phyloP scores from a whole-genome alignment of 75 land plant species.

The Selaginella tamariscina region DNA sequence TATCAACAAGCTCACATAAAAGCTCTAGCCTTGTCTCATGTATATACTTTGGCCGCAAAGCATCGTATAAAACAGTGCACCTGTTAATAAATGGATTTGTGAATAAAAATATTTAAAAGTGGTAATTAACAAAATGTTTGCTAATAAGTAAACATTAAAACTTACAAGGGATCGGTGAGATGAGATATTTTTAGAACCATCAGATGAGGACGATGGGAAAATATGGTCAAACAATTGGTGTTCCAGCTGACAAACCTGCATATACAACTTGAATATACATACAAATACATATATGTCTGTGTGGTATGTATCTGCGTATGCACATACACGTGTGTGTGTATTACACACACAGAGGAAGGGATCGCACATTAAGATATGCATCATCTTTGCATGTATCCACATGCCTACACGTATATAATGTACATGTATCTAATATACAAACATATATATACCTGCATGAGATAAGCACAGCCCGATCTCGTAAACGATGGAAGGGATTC shows the following conservation, averaged over 20 bases:
- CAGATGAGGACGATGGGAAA: conserved; percentile 84
- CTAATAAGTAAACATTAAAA: background rate
- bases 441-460: conserved; percentile 74
- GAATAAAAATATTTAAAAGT: too few species aligned
- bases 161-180: conserved; percentile 81
- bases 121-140: background rate
- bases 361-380: too few species aligned
- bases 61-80: conserved; percentile 83
- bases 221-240: conserved; percentile 95
- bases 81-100: conserved; percentile 35
- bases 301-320: too few species aligned
- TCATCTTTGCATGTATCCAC: too few species aligned
- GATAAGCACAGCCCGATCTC: conserved; percentile 92
- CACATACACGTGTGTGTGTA: too few species aligned
- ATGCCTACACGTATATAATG: too few species aligned
- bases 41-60: conserved; percentile 78
- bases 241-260: conserved; percentile 95
- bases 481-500: conserved; percentile 79
- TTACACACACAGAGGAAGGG: too few species aligned
- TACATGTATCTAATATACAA: background rate
- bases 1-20: conserved; percentile 94
- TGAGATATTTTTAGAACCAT: conserved; percentile 64
- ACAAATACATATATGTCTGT: background rate
- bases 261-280: background rate
- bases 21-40: conserved; percentile 88